Evolutionary conservation across 768 basidiomycete genomes (phyloP).

Genomic region (Lentinula sp.): DNA sequence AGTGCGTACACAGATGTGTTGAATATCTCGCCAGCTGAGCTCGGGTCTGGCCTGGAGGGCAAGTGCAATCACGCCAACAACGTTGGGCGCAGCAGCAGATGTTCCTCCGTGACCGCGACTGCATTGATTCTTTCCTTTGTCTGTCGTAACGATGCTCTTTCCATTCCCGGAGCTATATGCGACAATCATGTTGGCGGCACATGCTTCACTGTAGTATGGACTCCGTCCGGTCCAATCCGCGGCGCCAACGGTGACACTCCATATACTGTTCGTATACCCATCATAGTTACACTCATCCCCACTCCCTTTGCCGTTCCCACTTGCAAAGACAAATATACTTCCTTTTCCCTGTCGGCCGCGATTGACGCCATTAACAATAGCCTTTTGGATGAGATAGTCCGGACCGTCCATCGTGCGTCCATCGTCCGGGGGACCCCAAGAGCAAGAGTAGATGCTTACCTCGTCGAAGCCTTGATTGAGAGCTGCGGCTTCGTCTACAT

Average conservation of each 20-base stretch:
- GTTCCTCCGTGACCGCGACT: slow-evolving; percentile 87
- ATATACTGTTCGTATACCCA: slow-evolving; percentile 98
- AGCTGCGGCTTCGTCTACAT: slow-evolving; percentile 91
- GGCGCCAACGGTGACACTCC: slow-evolving; percentile 91
- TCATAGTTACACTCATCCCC: slow-evolving; percentile 99
- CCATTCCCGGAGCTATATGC: slow-evolving; percentile 95
- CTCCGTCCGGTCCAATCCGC: slow-evolving; percentile 90
- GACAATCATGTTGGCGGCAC: slow-evolving; percentile 94
- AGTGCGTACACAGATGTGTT: slow-evolving; percentile 79
- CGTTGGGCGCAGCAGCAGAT: slow-evolving; percentile 96
- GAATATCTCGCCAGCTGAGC: slow-evolving; percentile 93
- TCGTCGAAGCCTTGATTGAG: slow-evolving; percentile 93
- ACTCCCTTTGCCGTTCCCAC: slow-evolving; percentile 87
- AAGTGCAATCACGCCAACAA: slow-evolving; percentile 88
- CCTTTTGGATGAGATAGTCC: slow-evolving; percentile 84
- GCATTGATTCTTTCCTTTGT: slow-evolving; percentile 82
- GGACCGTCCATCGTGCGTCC: slow-evolving; percentile 94
- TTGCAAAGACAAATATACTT: slow-evolving; percentile 94
- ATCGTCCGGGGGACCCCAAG: slow-evolving; percentile 97
- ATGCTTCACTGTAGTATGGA: slow-evolving; percentile 95
- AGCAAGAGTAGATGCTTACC: slow-evolving; percentile 91
- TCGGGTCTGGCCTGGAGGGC: slow-evolving; percentile 86
- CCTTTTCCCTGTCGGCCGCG: slow-evolving; percentile 88
- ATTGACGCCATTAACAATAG: slow-evolving; percentile 89
- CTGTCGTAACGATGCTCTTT: slow-evolving; percentile 93